Conservation (phyloP, 208 protist species). For the Kentomonas sorsogonicus region DNA sequence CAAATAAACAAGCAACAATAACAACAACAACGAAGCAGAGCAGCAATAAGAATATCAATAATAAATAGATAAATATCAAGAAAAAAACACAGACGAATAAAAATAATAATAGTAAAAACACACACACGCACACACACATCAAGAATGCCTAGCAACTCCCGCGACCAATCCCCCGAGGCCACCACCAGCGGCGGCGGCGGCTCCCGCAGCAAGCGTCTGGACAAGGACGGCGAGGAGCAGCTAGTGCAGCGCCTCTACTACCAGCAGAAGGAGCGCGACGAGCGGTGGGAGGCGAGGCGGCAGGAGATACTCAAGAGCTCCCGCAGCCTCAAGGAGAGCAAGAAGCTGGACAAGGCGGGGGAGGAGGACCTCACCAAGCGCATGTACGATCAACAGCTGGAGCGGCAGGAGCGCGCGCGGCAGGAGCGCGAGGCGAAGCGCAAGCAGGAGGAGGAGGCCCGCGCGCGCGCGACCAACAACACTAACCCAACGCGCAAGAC, state of each 20-base stretch:
- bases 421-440: constrained; percentile 54
- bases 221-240: constrained; percentile 45
- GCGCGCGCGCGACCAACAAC: constrained; percentile 62
- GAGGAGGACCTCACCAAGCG: constrained; percentile 54
- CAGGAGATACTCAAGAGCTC: constrained; percentile 34
- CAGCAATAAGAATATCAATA: constrained; percentile 1
- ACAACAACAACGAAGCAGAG: not conserved
- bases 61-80: constrained; percentile 2
- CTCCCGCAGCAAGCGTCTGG: constrained; percentile 16
- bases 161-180: no score
- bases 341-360: constrained; percentile 45
- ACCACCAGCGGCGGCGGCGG: not conserved
- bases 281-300: constrained; percentile 57
- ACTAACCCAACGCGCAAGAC: no score
- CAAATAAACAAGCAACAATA: constrained; percentile 6
- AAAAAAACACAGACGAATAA: no score
- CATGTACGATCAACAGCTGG: constrained; percentile 78
- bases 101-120: not conserved
- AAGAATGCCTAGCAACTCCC: no score
- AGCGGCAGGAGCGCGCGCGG: constrained; percentile 51
- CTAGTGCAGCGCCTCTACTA: constrained; percentile 79
- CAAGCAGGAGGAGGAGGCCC: constrained; percentile 45
- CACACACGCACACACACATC: not conserved
- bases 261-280: constrained; percentile 61
- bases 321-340: constrained; percentile 20